Conservation (phyloP, 148 eudicot species). For the Rhododendron ovatum region DNA sequence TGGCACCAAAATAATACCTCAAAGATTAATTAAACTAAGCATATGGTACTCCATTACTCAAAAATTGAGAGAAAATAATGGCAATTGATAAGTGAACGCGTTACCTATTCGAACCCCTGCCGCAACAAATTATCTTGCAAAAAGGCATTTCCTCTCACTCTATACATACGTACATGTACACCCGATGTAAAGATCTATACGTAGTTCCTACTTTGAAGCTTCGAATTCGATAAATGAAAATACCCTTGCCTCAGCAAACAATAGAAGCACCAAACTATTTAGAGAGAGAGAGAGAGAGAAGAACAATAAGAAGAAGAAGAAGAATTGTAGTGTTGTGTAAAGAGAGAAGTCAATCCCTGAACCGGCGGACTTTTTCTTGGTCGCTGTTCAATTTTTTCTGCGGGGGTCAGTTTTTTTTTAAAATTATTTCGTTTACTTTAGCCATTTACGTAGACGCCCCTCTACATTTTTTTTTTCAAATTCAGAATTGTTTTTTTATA, state of each 20-base stretch:
- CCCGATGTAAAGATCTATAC: not conserved
- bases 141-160: constrained; percentile 27
- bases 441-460: too few species aligned
- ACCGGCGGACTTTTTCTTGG: not conserved
- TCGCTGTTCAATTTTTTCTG: not conserved
- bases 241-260: not conserved
- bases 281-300: not conserved
- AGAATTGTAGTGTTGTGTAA: not conserved
- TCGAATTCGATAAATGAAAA: not conserved
- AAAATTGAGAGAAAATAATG: not conserved
- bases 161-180: not conserved
- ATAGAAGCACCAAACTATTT: not conserved
- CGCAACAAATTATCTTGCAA: constrained; percentile 32
- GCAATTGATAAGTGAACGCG: constrained; percentile 2
- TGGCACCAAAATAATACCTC: not conserved
- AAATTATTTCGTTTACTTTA: too few species aligned
- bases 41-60: not conserved
- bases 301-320: not conserved
- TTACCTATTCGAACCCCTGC: constrained; percentile 45
- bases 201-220: not conserved
- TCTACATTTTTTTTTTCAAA: too few species aligned
- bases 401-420: too few species aligned
- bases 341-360: too few species aligned
- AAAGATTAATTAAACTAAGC: not conserved
- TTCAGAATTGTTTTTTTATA: too few species aligned